Evolutionary conservation across 805 yeast species (phyloP).

Genomic region (Debaryomyces hansenii): DNA sequence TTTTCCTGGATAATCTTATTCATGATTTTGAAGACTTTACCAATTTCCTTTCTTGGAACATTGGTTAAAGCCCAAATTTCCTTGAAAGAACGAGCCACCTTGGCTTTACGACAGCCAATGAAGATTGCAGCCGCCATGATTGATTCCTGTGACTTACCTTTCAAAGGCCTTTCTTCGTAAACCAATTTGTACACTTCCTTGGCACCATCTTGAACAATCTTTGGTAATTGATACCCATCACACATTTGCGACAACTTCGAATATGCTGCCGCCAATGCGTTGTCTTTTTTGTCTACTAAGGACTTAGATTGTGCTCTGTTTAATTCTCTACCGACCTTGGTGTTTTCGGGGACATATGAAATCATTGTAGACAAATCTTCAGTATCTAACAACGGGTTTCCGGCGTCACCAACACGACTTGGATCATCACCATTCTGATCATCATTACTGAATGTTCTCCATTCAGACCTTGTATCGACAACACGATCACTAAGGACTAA

Average conservation of each 20-base stretch:
- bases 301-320: slow-evolving; percentile 87
- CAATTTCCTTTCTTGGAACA: slow-evolving; percentile 93
- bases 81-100: slow-evolving; percentile 90
- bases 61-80: slow-evolving; percentile 94
- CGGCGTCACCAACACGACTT: slow-evolving; percentile 98
- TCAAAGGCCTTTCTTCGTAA: slow-evolving; percentile 78
- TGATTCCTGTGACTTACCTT: slow-evolving; percentile 90
- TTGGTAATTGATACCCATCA: slow-evolving; percentile 93
- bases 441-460: slow-evolving; percentile 98
- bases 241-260: slow-evolving; percentile 93
- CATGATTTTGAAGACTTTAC: slow-evolving; percentile 84
- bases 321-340: slow-evolving; percentile 84
- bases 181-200: slow-evolving; percentile 93
- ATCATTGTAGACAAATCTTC: slow-evolving; percentile 92
- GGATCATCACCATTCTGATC: slow-evolving; percentile 99
- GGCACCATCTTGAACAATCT: slow-evolving; percentile 95
- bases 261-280: slow-evolving; percentile 84
- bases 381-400: slow-evolving; percentile 87
- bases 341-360: slow-evolving; percentile 81
- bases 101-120: slow-evolving; percentile 91
- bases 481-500: slow-evolving; percentile 87
- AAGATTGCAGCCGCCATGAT: slow-evolving; percentile 96
- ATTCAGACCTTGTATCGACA: slow-evolving; percentile 94
- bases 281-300: slow-evolving; percentile 83
- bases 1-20: slow-evolving; percentile 55